Conservation (phyloP, 345 rosid species). For the Eucalyptus regnans region DNA sequence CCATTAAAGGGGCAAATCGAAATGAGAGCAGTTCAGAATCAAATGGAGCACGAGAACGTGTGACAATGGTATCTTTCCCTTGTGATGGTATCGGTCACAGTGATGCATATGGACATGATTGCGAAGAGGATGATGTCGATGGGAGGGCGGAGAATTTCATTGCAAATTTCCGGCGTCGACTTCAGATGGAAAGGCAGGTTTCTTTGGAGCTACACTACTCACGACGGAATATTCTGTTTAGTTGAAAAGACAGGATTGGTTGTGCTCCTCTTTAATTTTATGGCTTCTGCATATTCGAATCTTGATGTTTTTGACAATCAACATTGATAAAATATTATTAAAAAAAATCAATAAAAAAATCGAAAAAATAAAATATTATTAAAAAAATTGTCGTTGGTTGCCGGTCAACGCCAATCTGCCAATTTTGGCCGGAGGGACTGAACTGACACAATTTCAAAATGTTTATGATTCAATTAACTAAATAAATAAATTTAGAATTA, state of each 20-base stretch:
- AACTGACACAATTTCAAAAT: accelerated
- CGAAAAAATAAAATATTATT: too few species aligned
- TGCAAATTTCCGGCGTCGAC: background rate
- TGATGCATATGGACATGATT: background rate
- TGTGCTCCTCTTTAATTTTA: background rate
- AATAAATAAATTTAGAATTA: too few species aligned
- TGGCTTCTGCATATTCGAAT: background rate
- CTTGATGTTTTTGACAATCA: background rate
- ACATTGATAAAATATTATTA: background rate
- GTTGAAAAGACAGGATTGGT: background rate
- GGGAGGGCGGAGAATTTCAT: background rate
- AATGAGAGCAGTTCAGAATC: background rate
- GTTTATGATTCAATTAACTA: too few species aligned
- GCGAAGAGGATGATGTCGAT: background rate
- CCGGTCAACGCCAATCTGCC: accelerated
- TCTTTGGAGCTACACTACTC: slow-evolving; percentile 4
- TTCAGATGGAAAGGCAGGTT: slow-evolving; percentile 19
- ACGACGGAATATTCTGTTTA: background rate
- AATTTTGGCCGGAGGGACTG: accelerated
- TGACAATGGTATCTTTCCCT: background rate
- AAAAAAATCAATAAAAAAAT: too few species aligned
- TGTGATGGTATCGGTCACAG: background rate
- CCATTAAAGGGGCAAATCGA: background rate
- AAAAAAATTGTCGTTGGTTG: accelerated
- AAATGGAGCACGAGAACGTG: background rate